These are phyloP conservation scores for Blastocystis sp. DNA, from an alignment of 352 stramenopile genomes.

Conservation along the genomic window DNA sequence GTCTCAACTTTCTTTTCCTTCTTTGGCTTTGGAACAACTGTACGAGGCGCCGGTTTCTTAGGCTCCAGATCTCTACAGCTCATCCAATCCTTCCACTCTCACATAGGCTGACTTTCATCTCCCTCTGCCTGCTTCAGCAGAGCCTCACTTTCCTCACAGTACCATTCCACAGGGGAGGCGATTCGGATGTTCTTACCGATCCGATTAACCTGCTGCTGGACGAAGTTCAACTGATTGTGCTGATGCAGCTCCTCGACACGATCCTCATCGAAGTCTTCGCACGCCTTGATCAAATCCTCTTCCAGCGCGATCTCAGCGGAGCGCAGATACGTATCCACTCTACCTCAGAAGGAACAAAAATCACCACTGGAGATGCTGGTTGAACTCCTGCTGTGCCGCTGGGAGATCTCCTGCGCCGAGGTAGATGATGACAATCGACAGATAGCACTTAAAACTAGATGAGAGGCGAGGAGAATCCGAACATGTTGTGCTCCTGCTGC, in stretches of 20 bases:
- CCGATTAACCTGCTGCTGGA: slow-evolving; percentile 60
- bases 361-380: slow-evolving; percentile 48
- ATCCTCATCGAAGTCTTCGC: slow-evolving; percentile 61
- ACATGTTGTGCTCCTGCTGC: slow-evolving; percentile 62
- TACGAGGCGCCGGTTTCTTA: background rate
- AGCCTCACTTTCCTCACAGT: slow-evolving; percentile 11
- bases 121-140: background rate
- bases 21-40: background rate
- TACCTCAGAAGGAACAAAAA: background rate
- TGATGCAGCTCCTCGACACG: slow-evolving; percentile 19
- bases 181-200: slow-evolving; percentile 50
- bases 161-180: background rate
- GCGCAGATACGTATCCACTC: slow-evolving; percentile 25
- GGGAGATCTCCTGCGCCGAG: slow-evolving; percentile 16
- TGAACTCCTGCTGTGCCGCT: slow-evolving; percentile 55
- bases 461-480: background rate
- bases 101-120: slow-evolving; percentile 11
- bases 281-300: slow-evolving; percentile 58
- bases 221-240: slow-evolving; percentile 51
- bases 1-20: background rate
- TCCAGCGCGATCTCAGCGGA: slow-evolving; percentile 39
- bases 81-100: background rate
- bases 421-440: slow-evolving; percentile 60
- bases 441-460: slow-evolving; percentile 60
- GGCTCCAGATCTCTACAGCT: background rate